A percentile compares a stretch with the other conserved stretches of the same genome.
phyloP scores from a whole-genome alignment of 139 green algal species.

The Picochlorum sp. region DNA sequence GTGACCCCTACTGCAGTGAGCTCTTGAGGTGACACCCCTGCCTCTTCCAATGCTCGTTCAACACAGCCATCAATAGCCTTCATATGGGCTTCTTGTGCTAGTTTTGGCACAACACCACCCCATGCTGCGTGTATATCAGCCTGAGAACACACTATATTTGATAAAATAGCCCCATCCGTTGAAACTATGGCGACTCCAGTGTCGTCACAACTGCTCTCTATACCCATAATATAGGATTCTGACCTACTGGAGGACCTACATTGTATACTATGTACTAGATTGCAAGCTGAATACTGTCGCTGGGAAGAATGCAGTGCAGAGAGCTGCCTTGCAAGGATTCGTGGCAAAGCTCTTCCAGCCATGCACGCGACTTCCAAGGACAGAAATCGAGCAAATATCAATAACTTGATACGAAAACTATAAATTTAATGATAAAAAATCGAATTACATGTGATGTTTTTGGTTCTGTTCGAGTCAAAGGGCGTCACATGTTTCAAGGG shows the following conservation, averaged over 20 bases:
- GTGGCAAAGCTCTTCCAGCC: no score
- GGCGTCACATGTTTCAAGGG: no score
- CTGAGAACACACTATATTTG: conserved; percentile 68
- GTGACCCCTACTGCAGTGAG: conserved; percentile 86
- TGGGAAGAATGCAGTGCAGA: neutral
- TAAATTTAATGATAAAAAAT: no score
- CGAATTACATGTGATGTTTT: no score
- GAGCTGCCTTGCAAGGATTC: no score
- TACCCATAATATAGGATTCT: conserved; percentile 73
- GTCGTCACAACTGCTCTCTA: conserved; percentile 95
- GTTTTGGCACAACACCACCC: conserved; percentile 87
- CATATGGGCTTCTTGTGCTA: conserved; percentile 82
- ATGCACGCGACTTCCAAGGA: no score
- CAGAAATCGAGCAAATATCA: no score
- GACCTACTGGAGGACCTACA: neutral
- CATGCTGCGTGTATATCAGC: conserved; percentile 84
- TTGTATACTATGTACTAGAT: neutral
- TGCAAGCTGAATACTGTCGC: neutral
- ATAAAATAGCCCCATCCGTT: conserved; percentile 60
- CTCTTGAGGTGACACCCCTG: conserved; percentile 35
- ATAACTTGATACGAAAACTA: no score
- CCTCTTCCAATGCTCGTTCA: conserved; percentile 48
- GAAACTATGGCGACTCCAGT: conserved; percentile 84
- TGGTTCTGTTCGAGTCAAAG: no score
- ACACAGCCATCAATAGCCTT: conserved; percentile 87